Evolutionary conservation across 2,329 filamentous ascomycete genomes (phyloP), one percentile per base, ranked within the genome.

Genomic region (Macroventuria anomochaeta): DNA sequence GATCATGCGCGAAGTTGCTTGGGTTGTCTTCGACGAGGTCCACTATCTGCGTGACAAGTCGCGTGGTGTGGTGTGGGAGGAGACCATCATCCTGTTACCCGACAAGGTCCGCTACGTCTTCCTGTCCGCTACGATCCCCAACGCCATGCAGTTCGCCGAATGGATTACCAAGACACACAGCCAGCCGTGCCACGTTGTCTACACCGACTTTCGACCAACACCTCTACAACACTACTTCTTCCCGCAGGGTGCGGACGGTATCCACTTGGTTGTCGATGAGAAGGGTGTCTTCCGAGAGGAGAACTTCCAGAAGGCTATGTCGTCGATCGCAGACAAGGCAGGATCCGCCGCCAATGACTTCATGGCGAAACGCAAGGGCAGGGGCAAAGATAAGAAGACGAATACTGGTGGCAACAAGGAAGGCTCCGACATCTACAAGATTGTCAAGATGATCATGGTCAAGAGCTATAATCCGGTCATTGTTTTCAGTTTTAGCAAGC

Each of bases 61-160:
- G 43, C 85, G 95, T 76, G 95, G 95, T 80, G 95, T 99, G 0
- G 95, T 99, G 2, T 99, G 95, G 95, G 95, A 99, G 75, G 95
- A 99, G 80, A 97, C 95, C 32, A 97, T 99, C 71, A 99, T 99
- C 69, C 83, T 99, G 63, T 82, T 99, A 25, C 95, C 95, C 3
- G 95, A 99, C 80, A 97, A 99, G 83, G 96, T 99, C 63, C 90
- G 92, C 78, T 99, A 97, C 71, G 96, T 99, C 50, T 99, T 99
- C 77, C 80, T 99, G 56, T 99, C 96, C 26, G 95, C 95, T 59
- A 99, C 96, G 2, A 99, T 99, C 59, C 95, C 95, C 48, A 99
- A 99, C 72, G 93, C 95, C 46, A 97, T 97, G 85, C 95, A 99
- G 75, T 99, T 99, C 68, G 95, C 95, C 64, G 93, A 99, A 75